Base-by-base conservation (phyloP, 169 alveolate species). In the Miamiensis avidus region DNA sequence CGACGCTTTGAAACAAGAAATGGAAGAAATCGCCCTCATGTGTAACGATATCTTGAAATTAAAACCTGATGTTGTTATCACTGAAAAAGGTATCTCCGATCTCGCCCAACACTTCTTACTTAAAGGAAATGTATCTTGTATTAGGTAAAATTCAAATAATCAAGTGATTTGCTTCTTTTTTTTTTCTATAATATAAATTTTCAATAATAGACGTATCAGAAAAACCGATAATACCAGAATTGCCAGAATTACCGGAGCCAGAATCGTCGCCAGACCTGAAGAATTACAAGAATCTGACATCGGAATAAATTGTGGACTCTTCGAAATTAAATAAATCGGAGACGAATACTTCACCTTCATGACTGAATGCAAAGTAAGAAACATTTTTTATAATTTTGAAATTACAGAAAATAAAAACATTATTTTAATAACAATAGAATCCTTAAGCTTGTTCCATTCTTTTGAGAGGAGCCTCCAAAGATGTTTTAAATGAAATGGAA, bases 401-500 rank as follows among this genome's bases (percentile, higher is more conserved):
- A 49, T n/a, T n/a, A n/a, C n/a, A n/a, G n/a, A 29, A 31, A 29
- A 25, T 15, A n/a, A 28, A 31, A 64, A 20, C 0, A 33, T 15
- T 64, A 86, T 31, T 25, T 30, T 65, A 1, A n/a, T 29, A 83
- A 98, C 99, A 88, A 92, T 96, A 91, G 69, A 94, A 97, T 78
- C 99, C 99, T 75, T 95, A 96, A 84, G 99, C 99, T 27, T 99
- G 99, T 95, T 96, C 99, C 15, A 97, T 99, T 49, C 78, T 99
- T 29, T 93, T 99, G 76, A 96, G 99, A 84, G 99, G 99, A 28
- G 99, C 99, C 65, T 97, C 99, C 81, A 98, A 99, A 91, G 99
- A 99, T 92, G 99, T 99, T 34, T 97, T 99, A 32, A 99, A 99
- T 89, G 99, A 98, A 91, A 93, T 98, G 29, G 99, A 98, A 87